These are phyloP conservation scores for Ceratocystis eucalypticola DNA, from an alignment of 2,329 filamentous ascomycete genomes.

Conservation along the genomic window DNA sequence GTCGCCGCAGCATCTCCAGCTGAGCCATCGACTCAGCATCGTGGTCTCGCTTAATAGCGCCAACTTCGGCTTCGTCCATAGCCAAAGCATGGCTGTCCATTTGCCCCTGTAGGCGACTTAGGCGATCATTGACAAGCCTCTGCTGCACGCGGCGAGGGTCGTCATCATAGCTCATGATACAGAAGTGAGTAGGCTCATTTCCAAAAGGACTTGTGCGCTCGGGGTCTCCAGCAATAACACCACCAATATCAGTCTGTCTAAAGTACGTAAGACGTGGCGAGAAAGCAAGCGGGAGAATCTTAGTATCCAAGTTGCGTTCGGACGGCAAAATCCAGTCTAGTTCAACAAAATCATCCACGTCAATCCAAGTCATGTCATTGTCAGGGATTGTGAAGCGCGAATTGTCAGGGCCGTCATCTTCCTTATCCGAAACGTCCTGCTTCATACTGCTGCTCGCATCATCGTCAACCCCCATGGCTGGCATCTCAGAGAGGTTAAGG, in stretches of 20 bases:
- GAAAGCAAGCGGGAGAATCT: constrained; percentile 82
- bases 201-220: constrained; percentile 81
- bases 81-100: constrained; percentile 59
- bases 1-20: constrained; percentile 45
- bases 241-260: constrained; percentile 83
- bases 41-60: constrained; percentile 38
- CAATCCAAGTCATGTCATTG: constrained; percentile 90
- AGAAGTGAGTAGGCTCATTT: constrained; percentile 83
- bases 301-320: constrained; percentile 80
- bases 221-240: constrained; percentile 64
- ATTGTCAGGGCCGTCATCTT: constrained; percentile 51
- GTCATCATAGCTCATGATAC: constrained; percentile 83
- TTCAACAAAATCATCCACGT: constrained; percentile 99
- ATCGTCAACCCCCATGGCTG: constrained; percentile 8
- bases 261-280: constrained; percentile 96
- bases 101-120: constrained; percentile 66
- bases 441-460: constrained; percentile 13
- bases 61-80: constrained; percentile 64
- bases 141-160: constrained; percentile 82
- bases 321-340: constrained; percentile 90
- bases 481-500: not conserved
- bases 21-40: constrained; percentile 42
- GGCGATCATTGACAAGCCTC: constrained; percentile 66
- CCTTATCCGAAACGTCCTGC: constrained; percentile 25
- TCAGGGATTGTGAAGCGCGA: constrained; percentile 92